Conservation (phyloP, 495 filamentous ascomycete species). For the Hypoxylon trugodes region DNA sequence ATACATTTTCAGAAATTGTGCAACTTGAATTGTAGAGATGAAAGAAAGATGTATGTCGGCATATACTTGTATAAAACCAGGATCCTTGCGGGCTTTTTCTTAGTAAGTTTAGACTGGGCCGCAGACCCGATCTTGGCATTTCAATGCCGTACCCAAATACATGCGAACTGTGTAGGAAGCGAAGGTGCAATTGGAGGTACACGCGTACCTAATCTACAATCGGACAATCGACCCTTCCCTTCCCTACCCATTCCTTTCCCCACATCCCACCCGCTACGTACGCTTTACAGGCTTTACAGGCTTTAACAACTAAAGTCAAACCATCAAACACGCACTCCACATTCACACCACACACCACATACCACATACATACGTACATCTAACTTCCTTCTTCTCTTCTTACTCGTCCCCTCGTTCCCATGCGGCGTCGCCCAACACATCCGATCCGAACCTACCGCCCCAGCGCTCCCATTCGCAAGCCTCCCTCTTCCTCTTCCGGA, state of each 20-base stretch:
- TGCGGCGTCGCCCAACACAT: not conserved
- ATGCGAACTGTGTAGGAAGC: too few relatives aligned
- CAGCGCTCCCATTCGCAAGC: not conserved
- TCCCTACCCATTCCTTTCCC: too few relatives aligned
- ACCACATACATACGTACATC: slow-evolving; percentile 5
- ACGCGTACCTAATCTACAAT: slow-evolving; percentile 1
- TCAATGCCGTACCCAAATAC: slow-evolving; percentile 37
- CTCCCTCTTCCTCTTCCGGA: slow-evolving; percentile 6
- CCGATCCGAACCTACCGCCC: not conserved
- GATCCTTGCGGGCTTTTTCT: slow-evolving; percentile 19
- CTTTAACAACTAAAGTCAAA: slow-evolving; percentile 14
- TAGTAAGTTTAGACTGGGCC: not conserved
- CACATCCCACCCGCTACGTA: slow-evolving; percentile 37
- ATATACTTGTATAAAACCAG: not conserved
- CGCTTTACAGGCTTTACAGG: not conserved
- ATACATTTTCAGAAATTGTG: too few relatives aligned
- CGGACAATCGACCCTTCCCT: slow-evolving; percentile 20
- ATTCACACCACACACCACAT: too few relatives aligned
- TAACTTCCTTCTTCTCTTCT: slow-evolving; percentile 1
- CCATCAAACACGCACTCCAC: too few relatives aligned
- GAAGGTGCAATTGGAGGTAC: too few relatives aligned
- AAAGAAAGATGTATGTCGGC: not conserved
- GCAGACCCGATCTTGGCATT: slow-evolving; percentile 32
- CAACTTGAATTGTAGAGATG: not conserved
- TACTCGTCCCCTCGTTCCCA: not conserved